Evolutionary conservation across 441 rosid genomes (phyloP).

Genomic region (Flueggea neowawraea): DNA sequence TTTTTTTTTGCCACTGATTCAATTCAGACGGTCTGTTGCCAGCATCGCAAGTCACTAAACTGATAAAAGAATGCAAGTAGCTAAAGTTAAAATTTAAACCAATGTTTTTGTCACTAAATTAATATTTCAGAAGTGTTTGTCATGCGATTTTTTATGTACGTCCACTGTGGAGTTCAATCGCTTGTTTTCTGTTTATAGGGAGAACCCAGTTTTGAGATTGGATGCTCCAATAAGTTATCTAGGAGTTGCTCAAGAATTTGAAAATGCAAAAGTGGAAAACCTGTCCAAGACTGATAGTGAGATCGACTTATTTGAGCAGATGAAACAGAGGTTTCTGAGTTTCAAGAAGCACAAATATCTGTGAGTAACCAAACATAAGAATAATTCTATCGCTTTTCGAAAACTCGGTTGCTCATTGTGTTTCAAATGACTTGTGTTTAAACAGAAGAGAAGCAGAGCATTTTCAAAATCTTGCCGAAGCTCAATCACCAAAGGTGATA

Average conservation of each 20-base stretch:
- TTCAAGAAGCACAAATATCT: slow-evolving; percentile 27
- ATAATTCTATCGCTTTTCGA: no score
- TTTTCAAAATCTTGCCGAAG: slow-evolving; percentile 56
- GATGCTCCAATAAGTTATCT: slow-evolving; percentile 12
- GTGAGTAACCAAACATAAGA: slow-evolving; percentile 13
- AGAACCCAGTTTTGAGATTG: not conserved
- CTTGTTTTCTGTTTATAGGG: not conserved
- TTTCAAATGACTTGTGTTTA: slow-evolving; percentile 5
- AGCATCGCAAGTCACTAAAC: no score
- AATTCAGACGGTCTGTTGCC: no score
- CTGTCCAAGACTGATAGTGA: not conserved
- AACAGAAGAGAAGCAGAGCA: slow-evolving; percentile 71
- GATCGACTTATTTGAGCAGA: slow-evolving; percentile 16
- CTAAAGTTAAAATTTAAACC: no score
- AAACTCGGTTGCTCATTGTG: not conserved
- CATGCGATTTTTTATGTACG: not conserved
- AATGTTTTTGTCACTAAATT: no score
- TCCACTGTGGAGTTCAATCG: not conserved
- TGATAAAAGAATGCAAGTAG: no score
- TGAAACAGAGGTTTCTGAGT: slow-evolving; percentile 26
- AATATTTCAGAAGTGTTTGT: not conserved
- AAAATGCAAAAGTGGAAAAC: slow-evolving; percentile 1
- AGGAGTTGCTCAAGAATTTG: slow-evolving; percentile 6
- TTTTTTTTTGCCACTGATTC: no score
- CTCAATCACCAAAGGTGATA: slow-evolving; percentile 81